phyloP scores from a whole-genome alignment of 495 filamentous ascomycete genomes.

The Xylaria bambusicola region DNA sequence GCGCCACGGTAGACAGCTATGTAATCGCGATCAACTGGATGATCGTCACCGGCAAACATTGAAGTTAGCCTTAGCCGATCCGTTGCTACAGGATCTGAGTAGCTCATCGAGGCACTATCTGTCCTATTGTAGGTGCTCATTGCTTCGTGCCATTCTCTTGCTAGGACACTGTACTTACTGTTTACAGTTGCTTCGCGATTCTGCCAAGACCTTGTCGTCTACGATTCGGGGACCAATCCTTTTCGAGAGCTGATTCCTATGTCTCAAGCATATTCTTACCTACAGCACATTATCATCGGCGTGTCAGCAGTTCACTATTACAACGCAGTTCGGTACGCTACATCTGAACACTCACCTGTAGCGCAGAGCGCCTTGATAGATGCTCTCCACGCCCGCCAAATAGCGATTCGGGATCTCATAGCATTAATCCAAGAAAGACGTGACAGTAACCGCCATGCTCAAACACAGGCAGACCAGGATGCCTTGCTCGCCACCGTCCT shows the following conservation, averaged over 20 bases:
- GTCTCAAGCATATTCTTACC: constrained; percentile 43
- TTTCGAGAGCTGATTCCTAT: constrained; percentile 53
- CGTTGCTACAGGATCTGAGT: constrained; percentile 20
- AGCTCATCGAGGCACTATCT: constrained; percentile 15
- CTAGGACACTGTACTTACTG: background rate
- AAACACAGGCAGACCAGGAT: constrained; percentile 37
- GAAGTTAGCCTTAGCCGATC: constrained; percentile 7
- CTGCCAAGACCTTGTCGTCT: constrained; percentile 54
- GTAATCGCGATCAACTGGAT: background rate
- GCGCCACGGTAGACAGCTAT: background rate
- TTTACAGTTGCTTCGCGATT: constrained; percentile 51
- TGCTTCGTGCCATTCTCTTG: background rate
- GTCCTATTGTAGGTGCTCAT: constrained; percentile 15
- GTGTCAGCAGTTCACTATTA: constrained; percentile 57
- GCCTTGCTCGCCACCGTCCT: constrained; percentile 53
- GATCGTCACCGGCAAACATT: constrained; percentile 12
- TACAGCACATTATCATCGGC: constrained; percentile 54
- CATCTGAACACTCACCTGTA: constrained; percentile 16
- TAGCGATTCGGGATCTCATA: constrained; percentile 48
- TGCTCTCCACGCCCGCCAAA: constrained; percentile 51
- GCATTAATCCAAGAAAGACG: constrained; percentile 28
- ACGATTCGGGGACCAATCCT: constrained; percentile 53
- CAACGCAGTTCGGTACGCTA: constrained; percentile 26
- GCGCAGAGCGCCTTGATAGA: constrained; percentile 41
- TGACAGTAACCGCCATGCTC: background rate